Base-by-base conservation (phyloP, 495 filamentous ascomycete species). In the Podospora conica region DNA sequence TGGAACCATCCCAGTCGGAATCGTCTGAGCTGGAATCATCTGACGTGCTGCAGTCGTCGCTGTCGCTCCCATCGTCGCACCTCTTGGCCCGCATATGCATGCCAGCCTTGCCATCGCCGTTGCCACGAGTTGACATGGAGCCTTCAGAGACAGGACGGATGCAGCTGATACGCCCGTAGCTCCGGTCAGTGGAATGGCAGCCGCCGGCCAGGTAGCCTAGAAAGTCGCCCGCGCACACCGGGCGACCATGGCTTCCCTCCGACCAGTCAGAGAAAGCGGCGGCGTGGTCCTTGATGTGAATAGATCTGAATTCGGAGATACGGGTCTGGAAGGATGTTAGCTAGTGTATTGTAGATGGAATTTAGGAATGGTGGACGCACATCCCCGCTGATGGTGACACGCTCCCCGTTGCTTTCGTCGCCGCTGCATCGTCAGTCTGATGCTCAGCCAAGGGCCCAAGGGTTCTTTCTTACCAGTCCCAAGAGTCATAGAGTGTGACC, bases 381-480 rank as follows among this genome's bases (percentile, higher is more conserved):
- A 64, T 71, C 69, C 28, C 69, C 64, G 53, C 66, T 56, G n/a
- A 71, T 58, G 25, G 60, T 61, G 53, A 31, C n/a, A 22, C 69
- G 58, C 57, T 67, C 61, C 57, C 68, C 58, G 61, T 66, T 67
- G 22, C 67, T 60, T 28, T 64, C 24, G 28, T 48, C 22, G 27
- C 55, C 54, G 22, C 62, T 68, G 66, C 58, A 61, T 53, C 2
- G 9, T 22, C 23, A 31, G 12, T 29, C 8, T 11, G 53, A 55
- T 31, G 48, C 25, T 27, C 4, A 18, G 55, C 11, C 12, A 24
- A 15, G 21, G 6, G 10, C 9, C 20, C 0, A 11, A 18, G 18
- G 18, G 9, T 1, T 27, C 24, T 12, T 11, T 9, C 60, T 20
- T 53, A 61, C 60, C 70, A 72, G 48, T 65, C 61, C 60, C 57